phyloP scores from a whole-genome alignment of 2,329 filamentous ascomycete species.

The Pseudofabraea citricarpa region DNA sequence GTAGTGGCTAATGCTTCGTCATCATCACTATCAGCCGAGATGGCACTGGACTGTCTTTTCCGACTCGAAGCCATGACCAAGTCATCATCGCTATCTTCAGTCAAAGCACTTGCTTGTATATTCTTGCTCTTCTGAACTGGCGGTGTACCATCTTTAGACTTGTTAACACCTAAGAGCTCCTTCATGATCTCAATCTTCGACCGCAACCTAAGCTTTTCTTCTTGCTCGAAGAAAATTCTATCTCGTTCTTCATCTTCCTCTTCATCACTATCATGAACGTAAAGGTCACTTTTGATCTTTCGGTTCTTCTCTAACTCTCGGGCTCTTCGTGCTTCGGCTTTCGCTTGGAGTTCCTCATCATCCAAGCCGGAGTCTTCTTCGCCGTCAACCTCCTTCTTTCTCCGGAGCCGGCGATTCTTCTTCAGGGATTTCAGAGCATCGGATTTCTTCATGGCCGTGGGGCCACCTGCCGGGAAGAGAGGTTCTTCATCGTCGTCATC shows the following conservation, averaged over 20 bases:
- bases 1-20: constrained; percentile 17
- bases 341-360: constrained; percentile 58
- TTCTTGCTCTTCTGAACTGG: constrained; percentile 11
- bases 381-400: constrained; percentile 29
- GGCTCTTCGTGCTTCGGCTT: constrained; percentile 54
- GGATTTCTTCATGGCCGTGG: constrained; percentile 49
- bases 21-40: constrained; percentile 25
- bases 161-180: constrained; percentile 19
- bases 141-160: constrained; percentile 8
- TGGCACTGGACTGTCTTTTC: constrained; percentile 18
- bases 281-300: constrained; percentile 80
- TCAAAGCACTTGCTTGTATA: constrained; percentile 9
- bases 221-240: constrained; percentile 70
- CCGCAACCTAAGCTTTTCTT: constrained; percentile 61
- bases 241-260: constrained; percentile 77
- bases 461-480: constrained; percentile 66
- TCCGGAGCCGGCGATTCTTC: constrained; percentile 47
- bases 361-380: constrained; percentile 41
- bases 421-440: constrained; percentile 53
- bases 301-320: constrained; percentile 71
- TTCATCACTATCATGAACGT: constrained; percentile 80
- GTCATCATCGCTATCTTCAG: constrained; percentile 25
- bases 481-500: constrained; percentile 46
- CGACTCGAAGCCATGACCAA: constrained; percentile 8
- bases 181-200: constrained; percentile 24